Evolutionary conservation across 2,329 filamentous ascomycete genomes (phyloP), one percentile per base, ranked within the genome.

Genomic region (Ambrosiella beaveri): DNA sequence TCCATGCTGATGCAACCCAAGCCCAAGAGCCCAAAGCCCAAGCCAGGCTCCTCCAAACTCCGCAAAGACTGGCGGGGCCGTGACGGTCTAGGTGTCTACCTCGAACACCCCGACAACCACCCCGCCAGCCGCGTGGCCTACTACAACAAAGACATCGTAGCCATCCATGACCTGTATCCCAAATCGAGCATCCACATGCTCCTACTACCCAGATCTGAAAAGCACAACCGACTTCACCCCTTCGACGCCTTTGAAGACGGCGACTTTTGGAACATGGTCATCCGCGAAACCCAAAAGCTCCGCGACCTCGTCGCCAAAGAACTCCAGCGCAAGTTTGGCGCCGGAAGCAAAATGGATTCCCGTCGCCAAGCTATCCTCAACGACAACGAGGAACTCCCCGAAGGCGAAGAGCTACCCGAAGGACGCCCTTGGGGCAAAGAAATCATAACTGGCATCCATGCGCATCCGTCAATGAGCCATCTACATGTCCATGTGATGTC

Each of bases 401-500:
- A 56, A 12, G 59, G 59, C 41, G 37, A 69, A 71, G n/a, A 66
- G 74, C 71, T 90, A 7, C 89, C 89, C 0, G 62, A 66, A 0
- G 90, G 89, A 0, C 77, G 91, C 27, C 82, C 96, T 70, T 97
- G 89, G 87, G 70, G 73, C 45, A 71, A 73, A 11, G 88, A 93
- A 35, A 76, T 97, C 54, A 78, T 80, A 54, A 78, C 82, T 17
- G 93, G 93, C 12, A 78, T 95, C 7, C 93, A 98, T 71, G 85
- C 88, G 2, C 81, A 84, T 63, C 93, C 93, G 2, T 90, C 85
- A 58, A 97, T 98, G 93, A 84, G 80, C 62, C 88, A 97, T 68
- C 68, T 97, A 57, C 93, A 98, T 70, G 75, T 97, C 3, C 93
- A 98, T 69, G 81, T 97, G 37, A 71, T 97, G 59, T 88, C 86